Conservation (phyloP, 768 basidiomycete species). For the Saitozyma podzolica region DNA sequence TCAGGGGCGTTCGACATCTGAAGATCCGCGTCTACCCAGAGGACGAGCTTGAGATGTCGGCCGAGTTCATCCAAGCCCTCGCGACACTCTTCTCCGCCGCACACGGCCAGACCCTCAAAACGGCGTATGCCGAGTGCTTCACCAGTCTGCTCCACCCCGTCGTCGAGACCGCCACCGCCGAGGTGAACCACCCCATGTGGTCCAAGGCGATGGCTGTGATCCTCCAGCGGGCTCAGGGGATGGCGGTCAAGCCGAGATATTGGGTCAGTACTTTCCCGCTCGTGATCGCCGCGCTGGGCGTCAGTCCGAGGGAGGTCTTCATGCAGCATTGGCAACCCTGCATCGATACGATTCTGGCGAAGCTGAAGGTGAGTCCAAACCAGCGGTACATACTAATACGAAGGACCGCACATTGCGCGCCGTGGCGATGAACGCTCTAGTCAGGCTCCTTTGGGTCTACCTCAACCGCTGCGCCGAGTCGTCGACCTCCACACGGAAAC, state of each 20-base stretch:
- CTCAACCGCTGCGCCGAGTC: conserved; percentile 90
- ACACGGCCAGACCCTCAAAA: conserved; percentile 79
- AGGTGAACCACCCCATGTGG: conserved; percentile 94
- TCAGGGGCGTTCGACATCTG: conserved; percentile 76
- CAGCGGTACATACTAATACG: conserved; percentile 2
- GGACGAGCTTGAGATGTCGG: conserved; percentile 86
- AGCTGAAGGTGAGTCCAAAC: conserved; percentile 67
- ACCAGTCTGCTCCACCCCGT: conserved; percentile 78
- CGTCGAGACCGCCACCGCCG: conserved; percentile 91
- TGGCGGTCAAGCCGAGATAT: conserved; percentile 73
- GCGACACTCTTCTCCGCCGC: conserved; percentile 80
- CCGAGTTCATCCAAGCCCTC: conserved; percentile 82
- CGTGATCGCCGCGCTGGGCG: conserved; percentile 77
- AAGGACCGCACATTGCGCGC: conserved; percentile 76
- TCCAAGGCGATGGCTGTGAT: conserved; percentile 86
- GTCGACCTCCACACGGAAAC: conserved; percentile 73
- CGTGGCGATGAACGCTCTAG: conserved; percentile 73
- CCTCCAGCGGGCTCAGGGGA: conserved; percentile 41
- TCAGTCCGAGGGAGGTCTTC: conserved; percentile 82
- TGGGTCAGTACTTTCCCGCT: conserved; percentile 85
- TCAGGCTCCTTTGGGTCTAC: conserved; percentile 89
- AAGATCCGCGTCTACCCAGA: conserved; percentile 92
- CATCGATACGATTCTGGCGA: conserved; percentile 70
- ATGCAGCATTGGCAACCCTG: conserved; percentile 74
- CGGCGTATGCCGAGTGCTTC: conserved; percentile 79